Percentiles rank a stretch among this genome's conserved stretches.
Evolutionary conservation across 495 filamentous ascomycete species (phyloP).

Genomic region (Penicillium pulvis): DNA sequence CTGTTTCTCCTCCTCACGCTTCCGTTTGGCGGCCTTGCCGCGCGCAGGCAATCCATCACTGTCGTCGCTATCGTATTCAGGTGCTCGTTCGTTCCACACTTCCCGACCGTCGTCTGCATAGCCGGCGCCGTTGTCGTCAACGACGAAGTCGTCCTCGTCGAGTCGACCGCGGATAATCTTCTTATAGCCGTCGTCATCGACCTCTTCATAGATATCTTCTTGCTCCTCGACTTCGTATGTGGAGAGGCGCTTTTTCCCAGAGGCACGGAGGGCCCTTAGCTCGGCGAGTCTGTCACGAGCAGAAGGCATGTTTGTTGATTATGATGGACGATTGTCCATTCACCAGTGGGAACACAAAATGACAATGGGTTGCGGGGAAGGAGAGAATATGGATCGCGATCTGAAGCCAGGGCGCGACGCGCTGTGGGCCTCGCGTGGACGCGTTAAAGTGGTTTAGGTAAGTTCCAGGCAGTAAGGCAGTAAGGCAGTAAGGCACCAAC

Average conservation of each 20-base stretch:
- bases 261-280: constrained; percentile 78
- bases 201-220: constrained; percentile 88
- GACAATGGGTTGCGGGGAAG: constrained; percentile 24
- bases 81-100: constrained; percentile 78
- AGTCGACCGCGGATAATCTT: constrained; percentile 88
- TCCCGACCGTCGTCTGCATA: constrained; percentile 97
- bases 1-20: constrained; percentile 85
- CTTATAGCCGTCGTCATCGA: constrained; percentile 96
- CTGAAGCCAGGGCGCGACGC: constrained; percentile 16
- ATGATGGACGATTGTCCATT: constrained; percentile 24
- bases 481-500: not conserved
- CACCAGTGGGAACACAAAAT: constrained; percentile 12
- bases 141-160: constrained; percentile 95
- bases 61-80: constrained; percentile 59
- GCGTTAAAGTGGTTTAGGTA: constrained; percentile 17
- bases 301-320: constrained; percentile 36
- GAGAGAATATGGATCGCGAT: constrained; percentile 22
- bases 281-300: constrained; percentile 64
- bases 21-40: constrained; percentile 79
- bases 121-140: constrained; percentile 89
- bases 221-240: constrained; percentile 88
- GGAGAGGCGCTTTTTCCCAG: constrained; percentile 87
- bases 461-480: not conserved
- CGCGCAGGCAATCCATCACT: constrained; percentile 68
- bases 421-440: constrained; percentile 9